Evolutionary conservation across 73 alveolate genomes (phyloP).

Genomic region (Halteria grandinella): DNA sequence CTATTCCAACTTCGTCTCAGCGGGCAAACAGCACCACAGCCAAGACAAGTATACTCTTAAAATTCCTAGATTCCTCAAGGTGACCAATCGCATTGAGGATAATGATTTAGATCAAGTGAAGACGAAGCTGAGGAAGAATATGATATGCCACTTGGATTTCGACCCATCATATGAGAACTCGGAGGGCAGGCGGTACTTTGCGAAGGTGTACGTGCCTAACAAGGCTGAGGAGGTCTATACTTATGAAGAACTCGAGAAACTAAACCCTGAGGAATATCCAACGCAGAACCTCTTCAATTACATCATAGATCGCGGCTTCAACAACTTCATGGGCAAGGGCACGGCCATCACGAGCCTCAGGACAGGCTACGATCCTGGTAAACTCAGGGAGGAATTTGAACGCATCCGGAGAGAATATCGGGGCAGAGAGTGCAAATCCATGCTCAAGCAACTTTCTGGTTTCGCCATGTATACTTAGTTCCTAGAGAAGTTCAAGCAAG

Average conservation of each 20-base stretch:
- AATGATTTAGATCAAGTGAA: slow-evolving; percentile 21
- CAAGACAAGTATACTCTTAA: no score
- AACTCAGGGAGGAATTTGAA: slow-evolving; percentile 2
- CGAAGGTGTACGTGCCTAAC: slow-evolving; percentile 5
- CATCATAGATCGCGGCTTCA: slow-evolving; percentile 3
- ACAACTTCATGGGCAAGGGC: slow-evolving; percentile 6
- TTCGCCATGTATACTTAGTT: background rate
- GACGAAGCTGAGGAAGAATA: slow-evolving; percentile 8
- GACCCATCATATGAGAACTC: slow-evolving; percentile 25
- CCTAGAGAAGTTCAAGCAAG: background rate
- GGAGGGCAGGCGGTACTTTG: slow-evolving; percentile 32
- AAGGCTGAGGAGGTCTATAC: background rate
- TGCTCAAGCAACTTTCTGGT: slow-evolving; percentile 19
- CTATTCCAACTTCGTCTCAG: no score
- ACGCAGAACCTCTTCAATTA: slow-evolving; percentile 5
- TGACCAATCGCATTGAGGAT: slow-evolving; percentile 16
- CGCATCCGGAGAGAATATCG: background rate
- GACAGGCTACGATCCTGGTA: slow-evolving; percentile 42
- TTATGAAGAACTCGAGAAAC: background rate
- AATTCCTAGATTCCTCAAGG: slow-evolving; percentile 34
- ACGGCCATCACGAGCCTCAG: slow-evolving; percentile 20
- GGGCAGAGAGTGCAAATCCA: slow-evolving; percentile 1
- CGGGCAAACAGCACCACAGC: no score
- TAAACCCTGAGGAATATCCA: background rate
- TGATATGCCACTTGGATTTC: slow-evolving; percentile 12